Evolutionary conservation across 306 rosid genomes (phyloP).

Genomic region (Dalbergia cochinchinensis): DNA sequence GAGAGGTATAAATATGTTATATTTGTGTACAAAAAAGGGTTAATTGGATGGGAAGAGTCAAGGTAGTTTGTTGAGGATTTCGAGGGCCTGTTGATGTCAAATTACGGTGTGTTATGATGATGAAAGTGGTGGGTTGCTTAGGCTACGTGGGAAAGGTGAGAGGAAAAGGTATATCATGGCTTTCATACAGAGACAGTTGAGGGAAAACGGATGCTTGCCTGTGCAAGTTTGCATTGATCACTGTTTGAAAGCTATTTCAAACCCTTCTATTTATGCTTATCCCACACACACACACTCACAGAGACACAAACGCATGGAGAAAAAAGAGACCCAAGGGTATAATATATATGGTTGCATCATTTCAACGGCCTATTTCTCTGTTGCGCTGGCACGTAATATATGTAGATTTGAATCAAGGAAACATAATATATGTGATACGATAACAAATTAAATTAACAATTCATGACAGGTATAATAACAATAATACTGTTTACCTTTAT

Average conservation of each 20-base stretch:
- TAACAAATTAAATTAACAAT: too few species aligned
- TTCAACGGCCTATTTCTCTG: slow-evolving; percentile 58
- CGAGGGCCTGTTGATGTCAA: slow-evolving; percentile 54
- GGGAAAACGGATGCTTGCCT: slow-evolving; percentile 55
- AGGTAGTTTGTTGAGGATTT: slow-evolving; percentile 65
- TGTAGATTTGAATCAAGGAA: slow-evolving; percentile 48
- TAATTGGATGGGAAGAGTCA: slow-evolving; percentile 58
- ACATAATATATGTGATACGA: neutral
- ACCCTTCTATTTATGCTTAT: slow-evolving; percentile 55
- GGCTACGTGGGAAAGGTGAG: slow-evolving; percentile 68
- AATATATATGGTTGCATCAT: neutral
- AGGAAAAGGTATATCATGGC: slow-evolving; percentile 72
- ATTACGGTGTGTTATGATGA: slow-evolving; percentile 56
- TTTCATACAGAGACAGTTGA: slow-evolving; percentile 72
- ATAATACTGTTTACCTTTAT: slow-evolving; percentile 14
- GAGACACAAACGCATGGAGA: slow-evolving; percentile 5
- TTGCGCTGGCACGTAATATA: slow-evolving; percentile 14
- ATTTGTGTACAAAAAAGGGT: slow-evolving; percentile 28
- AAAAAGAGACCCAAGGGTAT: neutral
- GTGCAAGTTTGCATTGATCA: slow-evolving; percentile 59
- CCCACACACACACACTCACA: slow-evolving; percentile 6
- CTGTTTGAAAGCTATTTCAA: slow-evolving; percentile 71
- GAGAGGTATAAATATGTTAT: slow-evolving; percentile 3
- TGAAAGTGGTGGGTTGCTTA: slow-evolving; percentile 59
- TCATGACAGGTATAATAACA: slow-evolving; percentile 21